phyloP scores from a whole-genome alignment of 495 filamentous ascomycete genomes.

The Podospora anserina region DNA sequence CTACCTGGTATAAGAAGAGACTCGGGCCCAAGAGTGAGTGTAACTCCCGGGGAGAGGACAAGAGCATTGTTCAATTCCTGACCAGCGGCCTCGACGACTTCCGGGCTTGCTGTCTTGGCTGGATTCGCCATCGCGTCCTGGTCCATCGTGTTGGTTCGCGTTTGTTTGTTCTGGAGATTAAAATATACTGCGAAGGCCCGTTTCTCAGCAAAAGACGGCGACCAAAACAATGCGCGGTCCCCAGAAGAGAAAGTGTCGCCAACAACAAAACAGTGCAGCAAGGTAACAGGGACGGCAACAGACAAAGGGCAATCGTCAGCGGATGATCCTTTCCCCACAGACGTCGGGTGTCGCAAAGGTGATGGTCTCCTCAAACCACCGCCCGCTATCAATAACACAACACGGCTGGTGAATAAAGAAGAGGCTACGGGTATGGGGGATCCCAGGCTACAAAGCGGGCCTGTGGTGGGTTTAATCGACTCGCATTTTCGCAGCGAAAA shows the following conservation, averaged over 20 bases:
- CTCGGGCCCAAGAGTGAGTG: constrained; percentile 24
- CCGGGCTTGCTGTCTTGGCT: constrained; percentile 1
- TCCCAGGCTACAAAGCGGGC: background rate
- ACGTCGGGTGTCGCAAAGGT: background rate
- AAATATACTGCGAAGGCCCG: background rate
- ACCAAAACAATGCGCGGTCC: background rate
- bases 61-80: constrained; percentile 17
- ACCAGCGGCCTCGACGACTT: background rate
- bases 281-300: background rate
- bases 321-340: background rate
- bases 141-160: constrained; percentile 12
- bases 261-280: background rate
- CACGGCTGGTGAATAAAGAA: background rate
- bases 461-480: background rate
- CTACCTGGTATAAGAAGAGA: constrained; percentile 26
- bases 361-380: background rate
- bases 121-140: constrained; percentile 8
- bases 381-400: background rate
- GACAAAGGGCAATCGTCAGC: background rate
- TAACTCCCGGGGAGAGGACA: constrained; percentile 27
- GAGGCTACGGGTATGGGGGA: background rate
- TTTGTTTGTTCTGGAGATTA: background rate
- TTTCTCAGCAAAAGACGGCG: background rate
- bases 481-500: background rate
- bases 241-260: background rate